phyloP scores from a whole-genome alignment of 2,329 filamentous ascomycete species.

The Aspergillus pseudotamarii region DNA sequence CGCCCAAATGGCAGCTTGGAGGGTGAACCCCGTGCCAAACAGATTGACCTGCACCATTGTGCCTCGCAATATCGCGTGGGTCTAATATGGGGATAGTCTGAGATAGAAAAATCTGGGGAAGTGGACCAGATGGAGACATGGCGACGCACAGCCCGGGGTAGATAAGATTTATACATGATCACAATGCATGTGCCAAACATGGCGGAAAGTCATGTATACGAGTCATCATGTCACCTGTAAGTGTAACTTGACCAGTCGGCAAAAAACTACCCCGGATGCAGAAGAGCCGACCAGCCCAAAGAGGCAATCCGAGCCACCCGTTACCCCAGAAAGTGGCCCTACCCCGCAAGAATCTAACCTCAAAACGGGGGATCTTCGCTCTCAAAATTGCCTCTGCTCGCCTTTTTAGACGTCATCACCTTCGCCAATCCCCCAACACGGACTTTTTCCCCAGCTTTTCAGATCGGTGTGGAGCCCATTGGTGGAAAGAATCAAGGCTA shows the following conservation, averaged over 20 bases:
- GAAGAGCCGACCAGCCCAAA: not conserved
- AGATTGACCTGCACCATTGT: slow-evolving; percentile 28
- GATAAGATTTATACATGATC: not conserved
- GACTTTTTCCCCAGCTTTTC: not conserved
- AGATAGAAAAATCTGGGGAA: not conserved
- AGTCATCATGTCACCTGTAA: too few species aligned
- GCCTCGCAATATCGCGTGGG: not conserved
- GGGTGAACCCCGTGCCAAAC: slow-evolving; percentile 26
- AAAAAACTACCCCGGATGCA: not conserved
- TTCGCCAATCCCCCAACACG: not conserved
- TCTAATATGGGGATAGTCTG: not conserved
- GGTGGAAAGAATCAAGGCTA: not conserved
- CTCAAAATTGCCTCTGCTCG: not conserved
- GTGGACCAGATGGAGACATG: not conserved
- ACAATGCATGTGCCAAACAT: too few species aligned
- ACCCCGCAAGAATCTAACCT: slow-evolving; percentile 9
- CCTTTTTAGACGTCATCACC: not conserved
- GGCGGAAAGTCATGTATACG: too few species aligned
- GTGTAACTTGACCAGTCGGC: not conserved
- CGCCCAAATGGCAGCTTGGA: slow-evolving; percentile 25
- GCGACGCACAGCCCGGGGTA: not conserved
- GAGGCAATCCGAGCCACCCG: slow-evolving; percentile 16
- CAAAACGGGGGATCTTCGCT: slow-evolving; percentile 1
- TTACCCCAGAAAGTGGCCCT: slow-evolving; percentile 10
- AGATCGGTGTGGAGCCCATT: not conserved